These are phyloP conservation scores for Botryotinia convoluta DNA, from an alignment of 2,329 filamentous ascomycete genomes.

Conservation along the genomic window DNA sequence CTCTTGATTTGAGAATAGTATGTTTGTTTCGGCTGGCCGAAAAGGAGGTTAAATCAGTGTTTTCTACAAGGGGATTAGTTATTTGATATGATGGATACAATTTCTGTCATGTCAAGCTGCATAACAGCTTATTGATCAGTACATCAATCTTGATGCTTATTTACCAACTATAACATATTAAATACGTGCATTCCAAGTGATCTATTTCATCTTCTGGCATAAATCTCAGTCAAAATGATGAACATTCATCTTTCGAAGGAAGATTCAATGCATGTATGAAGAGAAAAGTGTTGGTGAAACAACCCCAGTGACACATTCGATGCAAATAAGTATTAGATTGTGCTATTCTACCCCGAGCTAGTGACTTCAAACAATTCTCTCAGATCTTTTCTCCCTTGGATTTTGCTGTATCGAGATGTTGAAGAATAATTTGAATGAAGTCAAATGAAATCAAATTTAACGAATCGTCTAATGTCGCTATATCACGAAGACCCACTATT, in stretches of 20 bases:
- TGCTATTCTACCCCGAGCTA: background rate
- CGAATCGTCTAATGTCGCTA: background rate
- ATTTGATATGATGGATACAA: background rate
- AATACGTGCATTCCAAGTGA: background rate
- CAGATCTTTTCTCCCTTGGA: background rate
- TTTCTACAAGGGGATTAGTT: background rate
- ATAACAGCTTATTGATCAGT: background rate
- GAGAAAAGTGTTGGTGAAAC: background rate
- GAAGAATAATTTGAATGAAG: background rate
- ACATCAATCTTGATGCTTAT: background rate
- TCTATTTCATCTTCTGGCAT: rapidly evolving
- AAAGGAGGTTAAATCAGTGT: background rate
- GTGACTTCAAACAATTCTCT: rapidly evolving
- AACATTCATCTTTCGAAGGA: background rate
- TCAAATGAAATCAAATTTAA: background rate
- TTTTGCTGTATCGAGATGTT: background rate
- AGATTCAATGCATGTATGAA: background rate
- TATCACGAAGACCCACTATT: background rate
- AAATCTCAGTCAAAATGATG: background rate
- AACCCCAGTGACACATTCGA: background rate
- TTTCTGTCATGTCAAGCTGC: background rate
- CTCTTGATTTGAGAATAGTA: background rate
- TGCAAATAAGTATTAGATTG: background rate
- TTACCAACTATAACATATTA: background rate
- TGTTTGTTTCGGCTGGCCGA: background rate